Evolutionary conservation across 257 asterid species (phyloP).

Genomic region (Solanum virginianum): DNA sequence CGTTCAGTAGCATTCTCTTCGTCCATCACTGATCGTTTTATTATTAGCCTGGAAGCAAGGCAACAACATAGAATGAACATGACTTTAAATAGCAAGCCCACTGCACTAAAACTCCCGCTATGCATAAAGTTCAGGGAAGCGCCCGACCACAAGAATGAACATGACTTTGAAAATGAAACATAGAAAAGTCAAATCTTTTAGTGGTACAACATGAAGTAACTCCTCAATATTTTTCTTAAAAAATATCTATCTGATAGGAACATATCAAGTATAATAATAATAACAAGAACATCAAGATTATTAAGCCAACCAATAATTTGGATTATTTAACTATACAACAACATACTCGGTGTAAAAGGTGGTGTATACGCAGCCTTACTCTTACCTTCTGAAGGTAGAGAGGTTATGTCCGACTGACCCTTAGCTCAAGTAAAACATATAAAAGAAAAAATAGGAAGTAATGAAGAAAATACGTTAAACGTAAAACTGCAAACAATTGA

Average conservation of each 20-base stretch:
- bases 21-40: neutral
- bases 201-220: neutral
- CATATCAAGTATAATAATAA: neutral
- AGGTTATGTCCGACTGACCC: neutral
- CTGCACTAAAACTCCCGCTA: too few relatives aligned
- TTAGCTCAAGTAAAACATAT: neutral
- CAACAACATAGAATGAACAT: neutral
- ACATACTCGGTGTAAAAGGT: neutral
- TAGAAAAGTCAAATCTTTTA: neutral
- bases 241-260: neutral
- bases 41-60: neutral
- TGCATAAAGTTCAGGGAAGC: too few relatives aligned
- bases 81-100: neutral
- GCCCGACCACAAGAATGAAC: neutral
- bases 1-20: neutral
- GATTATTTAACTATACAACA: neutral
- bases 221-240: neutral
- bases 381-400: neutral
- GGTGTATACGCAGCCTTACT: neutral
- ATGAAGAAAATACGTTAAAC: too few relatives aligned
- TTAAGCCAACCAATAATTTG: neutral
- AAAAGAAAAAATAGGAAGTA: neutral
- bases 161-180: neutral
- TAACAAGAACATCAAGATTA: neutral
- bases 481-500: too few relatives aligned